phyloP scores from a whole-genome alignment of 768 basidiomycete genomes.

The Serendipita indica region DNA sequence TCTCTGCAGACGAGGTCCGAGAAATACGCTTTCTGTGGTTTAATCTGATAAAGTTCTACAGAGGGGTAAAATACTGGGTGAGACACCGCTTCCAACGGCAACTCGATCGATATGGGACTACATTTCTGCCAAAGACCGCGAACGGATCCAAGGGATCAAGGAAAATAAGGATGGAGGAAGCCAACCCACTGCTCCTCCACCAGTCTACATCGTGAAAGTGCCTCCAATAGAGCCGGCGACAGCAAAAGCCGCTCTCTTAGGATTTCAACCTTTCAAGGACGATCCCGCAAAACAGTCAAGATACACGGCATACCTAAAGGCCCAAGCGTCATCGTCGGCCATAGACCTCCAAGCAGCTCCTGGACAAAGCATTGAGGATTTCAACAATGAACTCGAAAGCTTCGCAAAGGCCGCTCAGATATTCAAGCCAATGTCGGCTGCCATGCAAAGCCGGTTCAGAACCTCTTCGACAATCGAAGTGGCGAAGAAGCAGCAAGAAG shows the following conservation, averaged over 20 bases:
- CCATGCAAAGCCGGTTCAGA: constrained; percentile 92
- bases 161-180: constrained; percentile 16
- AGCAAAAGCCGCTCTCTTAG: constrained; percentile 72
- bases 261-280: constrained; percentile 77
- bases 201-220: constrained; percentile 30
- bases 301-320: constrained; percentile 67
- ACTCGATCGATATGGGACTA: constrained; percentile 87
- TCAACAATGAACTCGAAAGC: constrained; percentile 70
- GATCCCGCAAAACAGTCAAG: constrained; percentile 71
- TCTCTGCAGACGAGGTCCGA: constrained; percentile 62
- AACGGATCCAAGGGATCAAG: constrained; percentile 53
- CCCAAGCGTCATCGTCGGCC: constrained; percentile 40
- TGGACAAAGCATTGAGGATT: constrained; percentile 47
- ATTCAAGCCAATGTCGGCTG: constrained; percentile 82
- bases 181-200: constrained; percentile 21
- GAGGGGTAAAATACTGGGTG: constrained; percentile 76
- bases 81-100: constrained; percentile 50
- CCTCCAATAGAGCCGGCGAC: constrained; percentile 59
- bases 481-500: constrained; percentile 47
- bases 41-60: constrained; percentile 21
- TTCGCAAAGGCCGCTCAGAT: constrained; percentile 77
- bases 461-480: constrained; percentile 58
- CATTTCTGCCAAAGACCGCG: constrained; percentile 81
- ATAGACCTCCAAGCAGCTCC: constrained; percentile 32
- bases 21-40: constrained; percentile 3